Evolutionary conservation across 108 stramenopile species (phyloP), one percentile per base, ranked within the genome.

Genomic region (Cyclotella atomus): DNA sequence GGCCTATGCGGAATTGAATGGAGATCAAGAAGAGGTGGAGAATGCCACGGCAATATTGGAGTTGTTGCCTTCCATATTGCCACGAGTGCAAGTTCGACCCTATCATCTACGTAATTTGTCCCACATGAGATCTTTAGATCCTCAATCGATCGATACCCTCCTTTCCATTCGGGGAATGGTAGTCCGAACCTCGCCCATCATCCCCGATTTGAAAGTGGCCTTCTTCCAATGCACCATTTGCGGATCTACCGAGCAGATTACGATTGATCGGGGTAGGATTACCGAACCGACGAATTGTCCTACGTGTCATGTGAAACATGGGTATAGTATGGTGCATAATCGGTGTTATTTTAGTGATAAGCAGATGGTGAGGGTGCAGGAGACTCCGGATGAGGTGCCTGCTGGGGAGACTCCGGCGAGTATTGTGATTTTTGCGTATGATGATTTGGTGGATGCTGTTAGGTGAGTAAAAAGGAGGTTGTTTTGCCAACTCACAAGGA

Each of bases 381-480:
- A 99, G 71, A 97, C 97, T 6, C 97, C 99, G 12, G 96, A 98
- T 68, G 90, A 95, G 78, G 97, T 99, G 41, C 98, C 98, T 14
- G 98, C 97, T 19, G 99, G 99, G 28, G 98, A 99, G 73, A 99
- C 99, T 21, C 99, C 99, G 1, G 95, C 96, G 5, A 95, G 91
- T 20, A 86, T 97, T 44, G 89, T 97, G 9, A 75, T 97, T 12
- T 99, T 97, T 84, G 92, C 94, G 32, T 99, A 96, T 77, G 99
- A 99, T 79, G 97, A 97, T 70, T 83, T 99, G 46, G 98, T 98
- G 20, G 99, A 99, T 77, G 79, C 91, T 5, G 92, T 97, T 24
- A 83, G 60, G 60, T 61, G 36, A 61, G 60, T 61, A 41, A 41
- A 9, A 12, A 41, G 12, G 38, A 41, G 38, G 38, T 12, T 41